Evolutionary conservation across 2,329 filamentous ascomycete genomes (phyloP).

Genomic region (Penicillium sp.): DNA sequence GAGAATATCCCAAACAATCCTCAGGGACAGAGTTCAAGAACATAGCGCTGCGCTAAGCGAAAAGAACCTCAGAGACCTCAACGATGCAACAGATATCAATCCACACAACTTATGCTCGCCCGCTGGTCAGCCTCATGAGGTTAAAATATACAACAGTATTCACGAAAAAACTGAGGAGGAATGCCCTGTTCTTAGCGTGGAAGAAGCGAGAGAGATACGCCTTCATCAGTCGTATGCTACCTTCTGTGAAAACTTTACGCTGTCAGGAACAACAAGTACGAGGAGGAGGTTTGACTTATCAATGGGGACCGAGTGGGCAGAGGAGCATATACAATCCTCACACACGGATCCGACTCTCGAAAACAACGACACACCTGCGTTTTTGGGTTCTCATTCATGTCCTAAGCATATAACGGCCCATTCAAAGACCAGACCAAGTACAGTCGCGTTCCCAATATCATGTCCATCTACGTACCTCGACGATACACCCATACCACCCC

Average conservation of each 20-base stretch:
- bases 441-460: constrained; percentile 1
- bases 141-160: not conserved
- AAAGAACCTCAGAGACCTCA: constrained; percentile 9
- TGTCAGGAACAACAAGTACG: constrained; percentile 3
- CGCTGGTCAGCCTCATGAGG: not conserved
- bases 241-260: constrained; percentile 14
- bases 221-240: constrained; percentile 10
- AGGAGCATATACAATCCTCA: not conserved
- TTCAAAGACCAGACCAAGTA: not conserved
- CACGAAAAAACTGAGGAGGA: constrained; percentile 1
- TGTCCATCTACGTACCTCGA: not conserved
- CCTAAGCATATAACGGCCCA: not conserved
- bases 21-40: not conserved
- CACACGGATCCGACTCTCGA: not conserved
- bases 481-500: not conserved
- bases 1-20: constrained; percentile 10
- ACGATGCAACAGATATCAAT: not conserved
- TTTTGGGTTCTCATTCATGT: not conserved
- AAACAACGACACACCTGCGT: not conserved
- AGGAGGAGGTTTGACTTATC: constrained; percentile 8
- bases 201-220: constrained; percentile 3
- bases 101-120: not conserved
- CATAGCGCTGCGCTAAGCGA: constrained; percentile 7
- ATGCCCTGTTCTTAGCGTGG: not conserved
- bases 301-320: not conserved